Evolutionary conservation across 352 stramenopile species (phyloP).

Genomic region (Pythium oligandrum): DNA sequence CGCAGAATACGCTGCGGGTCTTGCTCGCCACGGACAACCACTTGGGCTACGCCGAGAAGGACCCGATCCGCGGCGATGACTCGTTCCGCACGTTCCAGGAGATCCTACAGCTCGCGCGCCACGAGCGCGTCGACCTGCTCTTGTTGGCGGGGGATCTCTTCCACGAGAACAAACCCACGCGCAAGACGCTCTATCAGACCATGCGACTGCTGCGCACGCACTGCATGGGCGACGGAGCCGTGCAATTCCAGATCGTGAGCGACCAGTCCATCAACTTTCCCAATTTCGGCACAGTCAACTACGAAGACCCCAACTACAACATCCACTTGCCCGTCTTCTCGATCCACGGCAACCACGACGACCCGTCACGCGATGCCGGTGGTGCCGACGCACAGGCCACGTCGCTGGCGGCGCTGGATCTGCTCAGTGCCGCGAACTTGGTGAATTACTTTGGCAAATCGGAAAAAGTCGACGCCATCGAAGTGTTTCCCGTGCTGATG

Average conservation of each 20-base stretch:
- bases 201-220: constrained; percentile 95
- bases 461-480: constrained; percentile 91
- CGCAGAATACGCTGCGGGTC: constrained; percentile 72
- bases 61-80: constrained; percentile 93
- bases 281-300: constrained; percentile 93
- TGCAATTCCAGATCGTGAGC: constrained; percentile 88
- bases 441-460: constrained; percentile 99
- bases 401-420: constrained; percentile 93
- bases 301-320: constrained; percentile 95
- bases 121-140: constrained; percentile 86
- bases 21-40: constrained; percentile 99
- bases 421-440: constrained; percentile 94
- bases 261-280: constrained; percentile 89
- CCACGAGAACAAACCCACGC: constrained; percentile 98
- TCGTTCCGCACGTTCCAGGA: constrained; percentile 88
- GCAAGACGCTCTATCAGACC: constrained; percentile 95
- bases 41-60: constrained; percentile 94
- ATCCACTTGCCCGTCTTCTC: constrained; percentile 96
- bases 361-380: constrained; percentile 92
- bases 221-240: constrained; percentile 88
- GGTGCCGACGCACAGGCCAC: constrained; percentile 31
- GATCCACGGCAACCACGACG: constrained; percentile 99
- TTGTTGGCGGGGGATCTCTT: constrained; percentile 98
- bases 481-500: constrained; percentile 95
- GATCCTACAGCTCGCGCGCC: constrained; percentile 68